These are phyloP conservation scores for Mycena floridula DNA, from an alignment of 768 basidiomycete species.

Conservation along the genomic window DNA sequence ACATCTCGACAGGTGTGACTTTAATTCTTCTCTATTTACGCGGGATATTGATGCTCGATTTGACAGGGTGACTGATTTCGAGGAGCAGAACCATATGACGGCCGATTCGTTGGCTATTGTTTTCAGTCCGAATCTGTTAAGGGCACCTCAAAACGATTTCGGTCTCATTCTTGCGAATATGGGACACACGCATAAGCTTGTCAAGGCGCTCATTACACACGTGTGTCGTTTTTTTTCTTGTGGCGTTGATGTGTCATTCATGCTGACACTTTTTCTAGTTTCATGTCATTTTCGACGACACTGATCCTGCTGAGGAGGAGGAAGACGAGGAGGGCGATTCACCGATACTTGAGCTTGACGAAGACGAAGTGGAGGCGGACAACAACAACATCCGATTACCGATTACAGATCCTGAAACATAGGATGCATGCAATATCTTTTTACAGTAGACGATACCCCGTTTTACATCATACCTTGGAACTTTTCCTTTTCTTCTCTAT, in stretches of 20 bases:
- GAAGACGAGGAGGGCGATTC: constrained; percentile 59
- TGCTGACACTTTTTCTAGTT: constrained; percentile 27
- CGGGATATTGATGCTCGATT: background rate
- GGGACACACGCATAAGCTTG: constrained; percentile 70
- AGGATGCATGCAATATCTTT: too few species aligned
- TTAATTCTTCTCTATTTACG: background rate
- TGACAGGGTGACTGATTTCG: constrained; percentile 75
- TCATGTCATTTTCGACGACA: constrained; percentile 70
- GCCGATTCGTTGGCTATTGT: constrained; percentile 81
- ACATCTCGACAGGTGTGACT: constrained; percentile 68
- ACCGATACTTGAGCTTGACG: constrained; percentile 64
- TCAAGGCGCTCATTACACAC: constrained; percentile 70
- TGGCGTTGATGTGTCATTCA: constrained; percentile 4
- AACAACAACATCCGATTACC: too few species aligned
- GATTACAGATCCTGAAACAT: too few species aligned
- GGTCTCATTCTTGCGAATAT: constrained; percentile 75
- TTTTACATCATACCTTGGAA: too few species aligned
- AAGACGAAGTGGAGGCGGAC: too few species aligned
- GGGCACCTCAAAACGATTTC: constrained; percentile 76
- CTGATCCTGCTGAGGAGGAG: constrained; percentile 54
- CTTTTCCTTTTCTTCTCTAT: too few species aligned
- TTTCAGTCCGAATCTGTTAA: constrained; percentile 75
- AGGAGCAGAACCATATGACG: constrained; percentile 88
- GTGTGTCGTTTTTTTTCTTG: constrained; percentile 34
- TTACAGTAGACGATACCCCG: too few species aligned